Base-by-base conservation (phyloP, 2,329 filamentous ascomycete genomes). In the Sordariomycetes sp. region DNA sequence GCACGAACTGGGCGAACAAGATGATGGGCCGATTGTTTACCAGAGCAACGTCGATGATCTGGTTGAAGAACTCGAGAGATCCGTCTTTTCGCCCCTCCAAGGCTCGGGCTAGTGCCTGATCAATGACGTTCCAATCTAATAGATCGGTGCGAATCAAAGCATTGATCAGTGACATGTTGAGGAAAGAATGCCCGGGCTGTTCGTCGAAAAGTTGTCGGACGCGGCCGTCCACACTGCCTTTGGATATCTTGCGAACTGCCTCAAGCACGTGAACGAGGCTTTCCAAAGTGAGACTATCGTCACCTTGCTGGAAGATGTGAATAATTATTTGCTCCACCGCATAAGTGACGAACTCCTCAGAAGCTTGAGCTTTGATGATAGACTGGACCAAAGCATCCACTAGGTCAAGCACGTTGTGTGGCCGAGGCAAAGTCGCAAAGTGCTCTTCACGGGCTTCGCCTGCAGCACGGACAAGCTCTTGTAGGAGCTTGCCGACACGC, bases 1-100 rank as follows among this genome's bases (percentile, higher is more conserved):
- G 73, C 6, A 86, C 79, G 49, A 95, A 93, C 58, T 96, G 87
- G 2, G 87, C 79, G 46, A 86, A 83, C 31, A 95, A 64, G 2
- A 82, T 83, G 25, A 82, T 73, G 1, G 86, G 85, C 29, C 79
- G 76, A 31, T 87, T 84, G 44, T 76, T 84, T 32, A 94, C 72
- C 8, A 95, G 63, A 0, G 88, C 75, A 28, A 86, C 74, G 43
- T 92, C 82, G 42, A 94, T 67, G 28, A 95, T 66, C 28, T 79
- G 78, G 33, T 81, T 77, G n/a, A 96, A 68, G 51, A 94, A 83
- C 37, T 86, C 77, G 4, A 95, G 61, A 2, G 83, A 85, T 16
- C 72, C 71, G 7, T 78, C 70, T 41, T 87, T 85, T 38, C 78
- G 77, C 36, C 80, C 70, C 36, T 75, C 66, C 15, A 96, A 68